phyloP scores from a whole-genome alignment of 2,329 filamentous ascomycete genomes.

The Fusarium metavorans region DNA sequence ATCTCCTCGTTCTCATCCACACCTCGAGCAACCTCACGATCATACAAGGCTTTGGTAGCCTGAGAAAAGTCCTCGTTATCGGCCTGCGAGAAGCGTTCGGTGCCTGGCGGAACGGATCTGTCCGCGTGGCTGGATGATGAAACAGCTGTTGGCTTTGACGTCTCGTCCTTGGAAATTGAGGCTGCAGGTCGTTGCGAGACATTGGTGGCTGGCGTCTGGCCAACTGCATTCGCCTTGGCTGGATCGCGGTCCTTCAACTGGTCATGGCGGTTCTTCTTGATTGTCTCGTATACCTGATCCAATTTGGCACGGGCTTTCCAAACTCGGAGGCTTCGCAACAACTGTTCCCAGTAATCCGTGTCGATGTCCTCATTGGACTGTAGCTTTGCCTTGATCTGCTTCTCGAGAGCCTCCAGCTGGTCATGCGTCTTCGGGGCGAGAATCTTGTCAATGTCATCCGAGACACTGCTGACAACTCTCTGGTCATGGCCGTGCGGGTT shows the following conservation, averaged over 20 bases:
- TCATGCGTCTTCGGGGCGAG: slow-evolving; percentile 86
- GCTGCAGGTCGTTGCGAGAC: slow-evolving; percentile 6
- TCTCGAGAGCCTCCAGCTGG: slow-evolving; percentile 87
- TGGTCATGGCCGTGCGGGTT: slow-evolving; percentile 72
- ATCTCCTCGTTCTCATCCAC: slow-evolving; percentile 96
- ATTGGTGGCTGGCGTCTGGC: slow-evolving; percentile 17
- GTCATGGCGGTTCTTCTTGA: slow-evolving; percentile 77
- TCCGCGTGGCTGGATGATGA: slow-evolving; percentile 44
- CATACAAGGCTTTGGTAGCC: slow-evolving; percentile 88
- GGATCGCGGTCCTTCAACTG: slow-evolving; percentile 75
- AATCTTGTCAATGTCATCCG: slow-evolving; percentile 88
- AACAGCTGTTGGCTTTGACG: slow-evolving; percentile 19
- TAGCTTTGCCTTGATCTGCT: slow-evolving; percentile 87
- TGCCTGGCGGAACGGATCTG: slow-evolving; percentile 62
- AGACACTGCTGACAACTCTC: slow-evolving; percentile 83
- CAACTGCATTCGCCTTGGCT: slow-evolving; percentile 66
- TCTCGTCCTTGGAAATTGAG: slow-evolving; percentile 16
- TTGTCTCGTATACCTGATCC: slow-evolving; percentile 79
- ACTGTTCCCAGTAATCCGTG: slow-evolving; percentile 96
- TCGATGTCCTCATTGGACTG: slow-evolving; percentile 92
- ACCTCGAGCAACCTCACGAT: slow-evolving; percentile 91
- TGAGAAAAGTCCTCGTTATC: slow-evolving; percentile 86
- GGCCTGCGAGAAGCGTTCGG: slow-evolving; percentile 75
- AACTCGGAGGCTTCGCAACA: slow-evolving; percentile 84
- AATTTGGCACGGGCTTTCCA: slow-evolving; percentile 94